These are phyloP conservation scores for Gomphus sp. DNA, from an alignment of 1,284 basidiomycete species.

Conservation along the genomic window DNA sequence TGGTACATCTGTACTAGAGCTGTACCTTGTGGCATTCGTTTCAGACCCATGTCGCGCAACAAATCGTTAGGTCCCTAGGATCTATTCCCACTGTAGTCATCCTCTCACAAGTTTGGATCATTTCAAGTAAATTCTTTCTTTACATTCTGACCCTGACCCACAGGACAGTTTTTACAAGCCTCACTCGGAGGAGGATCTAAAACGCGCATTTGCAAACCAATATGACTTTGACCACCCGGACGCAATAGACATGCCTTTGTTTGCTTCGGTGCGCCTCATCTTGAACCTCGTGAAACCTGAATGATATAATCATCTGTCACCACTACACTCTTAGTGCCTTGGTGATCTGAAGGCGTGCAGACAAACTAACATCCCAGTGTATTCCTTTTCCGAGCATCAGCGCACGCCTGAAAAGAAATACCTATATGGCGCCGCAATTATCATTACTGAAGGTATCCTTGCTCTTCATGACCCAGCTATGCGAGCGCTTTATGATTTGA, in stretches of 20 bases:
- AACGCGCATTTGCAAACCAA: constrained; percentile 74
- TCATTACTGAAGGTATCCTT: constrained; percentile 94
- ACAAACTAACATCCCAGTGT: constrained; percentile 84
- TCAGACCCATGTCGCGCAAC: constrained; percentile 86
- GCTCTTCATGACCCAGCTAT: constrained; percentile 74
- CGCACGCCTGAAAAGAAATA: constrained; percentile 81
- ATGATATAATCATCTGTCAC: background rate
- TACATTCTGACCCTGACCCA: constrained; percentile 12
- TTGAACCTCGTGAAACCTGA: background rate
- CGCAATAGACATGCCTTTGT: constrained; percentile 85
- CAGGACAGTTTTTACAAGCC: constrained; percentile 92
- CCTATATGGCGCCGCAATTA: constrained; percentile 91
- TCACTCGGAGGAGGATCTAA: constrained; percentile 71
- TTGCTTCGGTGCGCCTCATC: constrained; percentile 55
- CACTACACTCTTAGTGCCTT: constrained; percentile 58
- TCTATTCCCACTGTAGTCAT: constrained; percentile 86
- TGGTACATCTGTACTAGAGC: background rate
- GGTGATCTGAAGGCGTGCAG: constrained; percentile 75
- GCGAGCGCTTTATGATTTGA: constrained; percentile 84
- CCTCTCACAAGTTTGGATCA: constrained; percentile 59
- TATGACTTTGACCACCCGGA: constrained; percentile 93
- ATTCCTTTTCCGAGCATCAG: constrained; percentile 91
- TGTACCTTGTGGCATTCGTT: background rate
- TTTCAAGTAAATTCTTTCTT: background rate
- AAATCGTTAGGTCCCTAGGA: constrained; percentile 75